Base-by-base conservation (phyloP, 2,329 filamentous ascomycete species). In the Furcasterigmium sp. region DNA sequence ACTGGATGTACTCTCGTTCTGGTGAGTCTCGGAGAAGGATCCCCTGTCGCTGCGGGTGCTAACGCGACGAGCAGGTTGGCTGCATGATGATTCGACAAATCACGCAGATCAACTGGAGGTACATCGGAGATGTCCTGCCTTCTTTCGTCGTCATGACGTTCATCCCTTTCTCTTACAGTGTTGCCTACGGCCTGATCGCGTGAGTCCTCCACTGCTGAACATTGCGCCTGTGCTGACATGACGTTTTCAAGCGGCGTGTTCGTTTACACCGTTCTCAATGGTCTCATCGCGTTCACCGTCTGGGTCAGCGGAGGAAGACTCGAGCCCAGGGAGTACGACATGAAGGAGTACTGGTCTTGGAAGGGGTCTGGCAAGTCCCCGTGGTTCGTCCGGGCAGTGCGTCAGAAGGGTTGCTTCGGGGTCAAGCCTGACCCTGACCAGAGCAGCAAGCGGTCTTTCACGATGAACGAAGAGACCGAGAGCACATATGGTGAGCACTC, bases 31-130 rank as follows among this genome's bases (percentile, higher is more conserved):
- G 6, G 15, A 36, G 29, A 5, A 17, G 32, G 9, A 17, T 35
- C 15, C 32, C 7, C 5, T 18, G 17, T 35, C n/a, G 8, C 13
- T 21, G 19, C 28, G 36, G 29, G 36, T 19, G 41, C 17, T 51
- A 29, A 30, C 37, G 45, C 35, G 46, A 25, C 21, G 28, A 21
- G 2, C 39, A 80, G 76, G 82, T 89, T 20, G 85, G 85, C 4
- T 86, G 82, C 52, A 74, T 89, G 64, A 90, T 90, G 85, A 84
- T 86, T 50, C 80, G 83, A 8, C 82, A 87, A 55, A 82, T 87
- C 42, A 81, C 78, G 17, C 78, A 82, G 42, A 82, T 89, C 64
- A 89, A 89, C 64, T 89, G 85, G 85, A 68, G 72, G 17, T 89
- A 87, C 52, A 80, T 87, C 41, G 85, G 85, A 39, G 85, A 90